These are phyloP conservation scores for Kernera saxatilis DNA, from an alignment of 345 rosid species.

Conservation along the genomic window DNA sequence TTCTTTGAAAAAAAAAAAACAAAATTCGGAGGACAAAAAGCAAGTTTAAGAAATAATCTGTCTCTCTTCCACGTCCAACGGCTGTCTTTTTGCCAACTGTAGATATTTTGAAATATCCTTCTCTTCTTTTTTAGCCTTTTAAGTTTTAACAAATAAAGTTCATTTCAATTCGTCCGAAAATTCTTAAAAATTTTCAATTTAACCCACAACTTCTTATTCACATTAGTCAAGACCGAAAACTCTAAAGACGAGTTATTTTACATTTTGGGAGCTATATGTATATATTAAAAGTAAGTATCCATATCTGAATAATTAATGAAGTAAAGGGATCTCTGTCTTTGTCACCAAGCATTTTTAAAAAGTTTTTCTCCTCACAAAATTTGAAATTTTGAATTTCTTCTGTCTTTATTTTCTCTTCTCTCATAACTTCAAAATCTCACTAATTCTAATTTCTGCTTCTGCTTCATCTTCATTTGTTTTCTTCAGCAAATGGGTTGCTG, in stretches of 20 bases:
- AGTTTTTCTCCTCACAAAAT: constrained; percentile 8
- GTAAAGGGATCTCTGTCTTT: background rate
- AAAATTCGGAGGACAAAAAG: background rate
- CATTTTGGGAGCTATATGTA: background rate
- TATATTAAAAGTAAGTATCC: background rate
- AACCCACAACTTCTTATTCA: background rate
- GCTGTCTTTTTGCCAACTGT: constrained; percentile 15
- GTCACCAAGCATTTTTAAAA: background rate
- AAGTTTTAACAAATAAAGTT: background rate
- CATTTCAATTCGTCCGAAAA: background rate
- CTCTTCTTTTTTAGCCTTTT: too few species aligned
- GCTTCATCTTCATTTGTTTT: background rate
- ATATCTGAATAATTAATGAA: background rate
- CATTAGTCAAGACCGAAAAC: too few species aligned
- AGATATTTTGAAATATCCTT: background rate
- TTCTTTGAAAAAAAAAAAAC: background rate
- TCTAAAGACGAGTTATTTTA: background rate
- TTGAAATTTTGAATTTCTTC: constrained; percentile 23
- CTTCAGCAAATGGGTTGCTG: constrained; percentile 55
- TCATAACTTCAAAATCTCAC: background rate
- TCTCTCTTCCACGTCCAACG: constrained; percentile 7
- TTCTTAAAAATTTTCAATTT: background rate
- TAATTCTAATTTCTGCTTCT: background rate
- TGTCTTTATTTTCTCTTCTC: background rate
- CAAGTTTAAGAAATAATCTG: too few species aligned